Conservation (phyloP, 495 filamentous ascomycete species). For the Hypoxylon subgilvum region DNA sequence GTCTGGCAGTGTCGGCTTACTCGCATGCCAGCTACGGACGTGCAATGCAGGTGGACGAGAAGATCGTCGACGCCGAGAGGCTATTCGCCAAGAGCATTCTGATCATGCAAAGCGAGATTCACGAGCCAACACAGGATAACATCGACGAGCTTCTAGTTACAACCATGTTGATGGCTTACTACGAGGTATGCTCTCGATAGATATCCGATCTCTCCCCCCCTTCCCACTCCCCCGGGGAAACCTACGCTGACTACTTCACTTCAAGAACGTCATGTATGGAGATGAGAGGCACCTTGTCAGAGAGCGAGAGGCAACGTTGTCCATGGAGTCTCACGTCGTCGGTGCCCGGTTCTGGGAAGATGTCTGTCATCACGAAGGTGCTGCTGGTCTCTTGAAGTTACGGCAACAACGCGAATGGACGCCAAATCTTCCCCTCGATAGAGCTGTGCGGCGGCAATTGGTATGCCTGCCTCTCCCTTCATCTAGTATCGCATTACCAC, state of each 20-base stretch:
- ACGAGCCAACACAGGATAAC: constrained; percentile 28
- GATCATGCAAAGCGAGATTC: constrained; percentile 4
- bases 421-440: constrained; percentile 37
- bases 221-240: neutral
- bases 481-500: no score
- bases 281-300: neutral
- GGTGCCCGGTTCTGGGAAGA: constrained; percentile 33
- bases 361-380: constrained; percentile 35
- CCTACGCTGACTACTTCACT: neutral
- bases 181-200: constrained; percentile 43
- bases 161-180: constrained; percentile 40
- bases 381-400: constrained; percentile 33
- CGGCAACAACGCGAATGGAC: constrained; percentile 30
- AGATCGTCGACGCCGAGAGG: constrained; percentile 22
- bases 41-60: constrained; percentile 12
- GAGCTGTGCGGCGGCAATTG: constrained; percentile 29
- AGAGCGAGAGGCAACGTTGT: neutral
- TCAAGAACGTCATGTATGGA: constrained; percentile 19
- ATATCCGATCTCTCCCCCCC: neutral
- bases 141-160: constrained; percentile 43
- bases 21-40: constrained; percentile 42
- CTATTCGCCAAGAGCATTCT: constrained; percentile 29
- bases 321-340: constrained; percentile 11
- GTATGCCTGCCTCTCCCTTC: constrained; percentile 13
- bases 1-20: constrained; percentile 39